Conservation (phyloP, 305 asterid genomes). For the Fraxinus sp. region DNA sequence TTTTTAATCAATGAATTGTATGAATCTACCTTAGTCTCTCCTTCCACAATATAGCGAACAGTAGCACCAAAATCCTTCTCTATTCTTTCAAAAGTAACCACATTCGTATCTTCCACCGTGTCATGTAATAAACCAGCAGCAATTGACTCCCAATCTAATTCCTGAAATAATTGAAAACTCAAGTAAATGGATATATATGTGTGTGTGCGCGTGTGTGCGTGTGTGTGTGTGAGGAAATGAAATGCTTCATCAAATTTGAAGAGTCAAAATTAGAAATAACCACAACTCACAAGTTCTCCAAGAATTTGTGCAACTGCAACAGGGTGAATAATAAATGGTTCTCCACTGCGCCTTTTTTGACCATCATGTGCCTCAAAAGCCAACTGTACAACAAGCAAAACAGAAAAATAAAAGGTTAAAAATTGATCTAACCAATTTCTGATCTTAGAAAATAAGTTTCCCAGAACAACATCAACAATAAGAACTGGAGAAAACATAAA, state of each 20-base stretch:
- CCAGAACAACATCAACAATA: conserved; percentile 1
- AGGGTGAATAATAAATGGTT: conserved; percentile 89
- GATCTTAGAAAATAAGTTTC: not conserved
- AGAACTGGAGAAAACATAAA: not conserved
- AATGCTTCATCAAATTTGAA: conserved; percentile 14
- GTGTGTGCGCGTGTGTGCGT: not conserved
- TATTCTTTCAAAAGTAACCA: conserved; percentile 79
- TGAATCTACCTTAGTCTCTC: conserved; percentile 80
- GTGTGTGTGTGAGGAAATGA: not conserved
- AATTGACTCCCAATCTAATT: conserved; percentile 93
- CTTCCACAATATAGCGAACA: conserved; percentile 89
- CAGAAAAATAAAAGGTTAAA: not conserved
- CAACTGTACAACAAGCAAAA: conserved; percentile 41
- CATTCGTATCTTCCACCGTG: conserved; percentile 85
- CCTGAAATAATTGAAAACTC: conserved; percentile 43
- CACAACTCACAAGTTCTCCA: conserved; percentile 75
- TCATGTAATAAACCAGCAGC: conserved; percentile 96
- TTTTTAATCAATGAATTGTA: not conserved
- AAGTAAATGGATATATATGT: not conserved
- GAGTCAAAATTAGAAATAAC: conserved; percentile 10
- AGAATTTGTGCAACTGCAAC: conserved; percentile 96
- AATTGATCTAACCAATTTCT: conserved; percentile 11
- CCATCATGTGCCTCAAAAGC: conserved; percentile 97
- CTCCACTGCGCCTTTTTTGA: conserved; percentile 95
- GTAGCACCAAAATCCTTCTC: conserved; percentile 74